Percentiles rank a stretch among this genome's conserved stretches.
Conservation (phyloP, 208 protist species). For the Wallacemonas rigidus region DNA sequence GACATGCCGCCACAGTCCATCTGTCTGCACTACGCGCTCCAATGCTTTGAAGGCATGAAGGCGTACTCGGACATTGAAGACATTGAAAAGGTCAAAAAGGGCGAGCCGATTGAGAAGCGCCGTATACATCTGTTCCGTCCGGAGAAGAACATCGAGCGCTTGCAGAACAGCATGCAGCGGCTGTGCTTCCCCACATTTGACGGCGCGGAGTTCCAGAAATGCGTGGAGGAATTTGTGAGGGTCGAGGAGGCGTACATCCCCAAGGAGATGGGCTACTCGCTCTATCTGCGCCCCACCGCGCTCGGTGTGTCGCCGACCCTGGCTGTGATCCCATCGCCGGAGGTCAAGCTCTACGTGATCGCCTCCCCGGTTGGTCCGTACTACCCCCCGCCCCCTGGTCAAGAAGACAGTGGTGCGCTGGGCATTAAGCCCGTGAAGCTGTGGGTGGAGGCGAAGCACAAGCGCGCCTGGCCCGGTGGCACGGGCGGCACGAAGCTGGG, state of each 20-base stretch:
- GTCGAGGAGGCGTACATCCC: constrained; percentile 95
- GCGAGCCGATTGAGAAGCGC: constrained; percentile 33
- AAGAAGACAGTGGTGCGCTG: constrained; percentile 23
- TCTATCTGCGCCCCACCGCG: constrained; percentile 98
- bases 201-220: constrained; percentile 84
- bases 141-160: constrained; percentile 93
- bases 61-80: constrained; percentile 92
- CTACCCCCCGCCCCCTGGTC: constrained; percentile 57
- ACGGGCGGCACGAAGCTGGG: constrained; percentile 94
- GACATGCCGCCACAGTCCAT: constrained; percentile 86
- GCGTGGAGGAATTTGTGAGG: constrained; percentile 92
- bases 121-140: constrained; percentile 96
- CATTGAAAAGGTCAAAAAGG: constrained; percentile 46
- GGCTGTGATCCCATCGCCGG: constrained; percentile 52
- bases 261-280: constrained; percentile 93
- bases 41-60: constrained; percentile 99
- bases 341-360: constrained; percentile 93
- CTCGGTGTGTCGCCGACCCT: constrained; percentile 91
- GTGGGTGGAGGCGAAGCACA: constrained; percentile 84
- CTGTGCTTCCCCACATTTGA: constrained; percentile 94
- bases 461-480: constrained; percentile 96
- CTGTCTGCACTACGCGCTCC: constrained; percentile 94
- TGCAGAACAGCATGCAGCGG: constrained; percentile 82
- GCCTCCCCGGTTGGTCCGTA: constrained; percentile 98
- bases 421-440: constrained; percentile 92